Conservation (phyloP, 2,329 filamentous ascomycete genomes). For the Nemania sp. region DNA sequence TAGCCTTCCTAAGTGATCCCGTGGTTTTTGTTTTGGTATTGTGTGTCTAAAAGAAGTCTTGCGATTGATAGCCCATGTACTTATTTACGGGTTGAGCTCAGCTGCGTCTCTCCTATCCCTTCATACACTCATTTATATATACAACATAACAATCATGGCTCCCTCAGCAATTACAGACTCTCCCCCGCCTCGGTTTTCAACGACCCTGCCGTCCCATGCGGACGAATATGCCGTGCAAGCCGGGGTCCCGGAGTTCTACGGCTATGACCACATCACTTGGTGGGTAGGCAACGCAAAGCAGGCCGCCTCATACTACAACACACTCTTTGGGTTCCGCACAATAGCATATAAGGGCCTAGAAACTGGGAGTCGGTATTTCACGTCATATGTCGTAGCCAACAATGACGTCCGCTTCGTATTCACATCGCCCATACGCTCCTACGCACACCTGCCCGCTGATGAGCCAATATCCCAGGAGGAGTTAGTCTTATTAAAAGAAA, state of each 20-base stretch:
- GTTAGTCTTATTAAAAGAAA: constrained; percentile 73
- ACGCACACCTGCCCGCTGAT: constrained; percentile 64
- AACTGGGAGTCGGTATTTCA: constrained; percentile 83
- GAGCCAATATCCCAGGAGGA: constrained; percentile 74
- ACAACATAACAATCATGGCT: constrained; percentile 61
- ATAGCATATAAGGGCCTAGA: constrained; percentile 90
- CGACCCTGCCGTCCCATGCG: constrained; percentile 57
- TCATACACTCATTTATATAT: background rate
- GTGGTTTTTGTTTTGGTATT: background rate
- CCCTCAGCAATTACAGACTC: constrained; percentile 68
- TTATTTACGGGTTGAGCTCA: constrained; percentile 8
- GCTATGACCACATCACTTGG: constrained; percentile 95
- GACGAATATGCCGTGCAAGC: constrained; percentile 67
- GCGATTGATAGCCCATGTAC: constrained; percentile 15
- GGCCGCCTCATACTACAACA: constrained; percentile 88
- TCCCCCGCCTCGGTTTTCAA: constrained; percentile 58
- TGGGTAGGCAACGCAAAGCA: constrained; percentile 98
- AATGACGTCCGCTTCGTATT: constrained; percentile 84
- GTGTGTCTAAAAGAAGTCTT: background rate
- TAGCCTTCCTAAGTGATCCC: background rate
- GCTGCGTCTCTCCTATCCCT: constrained; percentile 3
- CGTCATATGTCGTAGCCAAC: constrained; percentile 86
- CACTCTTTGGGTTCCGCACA: constrained; percentile 85
- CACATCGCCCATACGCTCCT: constrained; percentile 80
- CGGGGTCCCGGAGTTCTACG: constrained; percentile 72